A percentile compares a stretch with the other conserved stretches of the same genome.
phyloP scores from a whole-genome alignment of 2,329 filamentous ascomycete species.

The Mycogone perniciosa region DNA sequence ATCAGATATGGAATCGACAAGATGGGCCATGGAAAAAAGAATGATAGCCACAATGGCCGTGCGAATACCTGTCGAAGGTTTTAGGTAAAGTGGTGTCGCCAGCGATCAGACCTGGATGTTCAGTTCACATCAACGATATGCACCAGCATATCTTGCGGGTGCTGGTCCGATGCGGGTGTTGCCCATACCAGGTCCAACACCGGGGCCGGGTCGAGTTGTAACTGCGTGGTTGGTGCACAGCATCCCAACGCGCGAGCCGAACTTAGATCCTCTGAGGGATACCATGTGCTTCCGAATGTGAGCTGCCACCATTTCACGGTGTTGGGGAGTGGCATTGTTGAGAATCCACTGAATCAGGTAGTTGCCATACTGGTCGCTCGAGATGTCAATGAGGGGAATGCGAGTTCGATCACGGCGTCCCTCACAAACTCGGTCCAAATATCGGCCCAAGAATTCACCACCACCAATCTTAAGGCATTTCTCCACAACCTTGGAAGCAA shows the following conservation, averaged over 20 bases:
- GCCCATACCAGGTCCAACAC: slow-evolving; percentile 60
- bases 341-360: slow-evolving; percentile 97
- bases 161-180: slow-evolving; percentile 50
- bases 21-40: slow-evolving; percentile 5
- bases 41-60: slow-evolving; percentile 1
- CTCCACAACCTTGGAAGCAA: slow-evolving; percentile 97
- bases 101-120: slow-evolving; percentile 11
- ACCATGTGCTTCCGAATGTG: slow-evolving; percentile 99
- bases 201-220: slow-evolving; percentile 81
- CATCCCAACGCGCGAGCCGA: slow-evolving; percentile 97
- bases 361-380: slow-evolving; percentile 97
- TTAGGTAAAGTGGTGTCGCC: slow-evolving; percentile 12
- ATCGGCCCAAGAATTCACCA: slow-evolving; percentile 81
- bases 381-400: slow-evolving; percentile 95
- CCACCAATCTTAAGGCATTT: slow-evolving; percentile 98
- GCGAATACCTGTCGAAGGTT: neutral
- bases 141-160: slow-evolving; percentile 47
- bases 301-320: slow-evolving; percentile 85
- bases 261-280: slow-evolving; percentile 94
- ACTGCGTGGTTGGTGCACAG: slow-evolving; percentile 93
- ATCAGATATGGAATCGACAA: slow-evolving; percentile 23
- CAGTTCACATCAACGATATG: slow-evolving; percentile 45
- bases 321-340: slow-evolving; percentile 77
- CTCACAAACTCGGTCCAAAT: slow-evolving; percentile 90
- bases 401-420: slow-evolving; percentile 84